These are phyloP conservation scores for Penicillium glabrum DNA, from an alignment of 2,329 filamentous ascomycete genomes.

Conservation along the genomic window DNA sequence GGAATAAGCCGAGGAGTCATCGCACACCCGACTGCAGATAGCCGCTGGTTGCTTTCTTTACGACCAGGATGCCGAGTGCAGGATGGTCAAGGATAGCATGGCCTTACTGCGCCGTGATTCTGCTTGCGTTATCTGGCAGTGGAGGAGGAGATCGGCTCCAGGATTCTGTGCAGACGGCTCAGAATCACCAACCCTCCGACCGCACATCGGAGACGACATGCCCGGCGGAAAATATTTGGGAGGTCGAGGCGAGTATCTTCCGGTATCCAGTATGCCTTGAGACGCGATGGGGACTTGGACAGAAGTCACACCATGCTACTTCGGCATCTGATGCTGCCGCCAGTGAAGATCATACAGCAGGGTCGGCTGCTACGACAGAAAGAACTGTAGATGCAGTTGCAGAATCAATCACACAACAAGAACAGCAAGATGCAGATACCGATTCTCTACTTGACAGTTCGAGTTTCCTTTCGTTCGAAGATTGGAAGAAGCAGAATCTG, in stretches of 20 bases:
- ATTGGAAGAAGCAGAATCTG: slow-evolving; percentile 95
- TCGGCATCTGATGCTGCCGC: background rate
- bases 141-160: background rate
- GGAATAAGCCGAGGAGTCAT: slow-evolving; percentile 3
- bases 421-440: slow-evolving; percentile 59
- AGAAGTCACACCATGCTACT: background rate
- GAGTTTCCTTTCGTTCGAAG: slow-evolving; percentile 93
- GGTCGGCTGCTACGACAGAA: slow-evolving; percentile 2
- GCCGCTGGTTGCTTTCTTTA: background rate
- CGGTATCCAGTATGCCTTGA: slow-evolving; percentile 16
- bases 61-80: slow-evolving; percentile 13
- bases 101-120: background rate
- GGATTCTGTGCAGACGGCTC: background rate
- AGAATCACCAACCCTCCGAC: background rate
- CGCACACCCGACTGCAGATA: background rate
- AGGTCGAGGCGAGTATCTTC: slow-evolving; percentile 16
- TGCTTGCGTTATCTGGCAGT: background rate
- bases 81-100: slow-evolving; percentile 9
- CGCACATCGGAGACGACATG: slow-evolving; percentile 8
- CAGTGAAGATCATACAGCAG: background rate
- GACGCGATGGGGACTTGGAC: slow-evolving; percentile 8
- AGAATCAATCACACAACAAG: slow-evolving; percentile 21
- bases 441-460: slow-evolving; percentile 70
- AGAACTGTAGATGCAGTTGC: background rate
- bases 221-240: slow-evolving; percentile 12